phyloP scores from a whole-genome alignment of 352 stramenopile species.

The Phytophthora hibernalis region DNA sequence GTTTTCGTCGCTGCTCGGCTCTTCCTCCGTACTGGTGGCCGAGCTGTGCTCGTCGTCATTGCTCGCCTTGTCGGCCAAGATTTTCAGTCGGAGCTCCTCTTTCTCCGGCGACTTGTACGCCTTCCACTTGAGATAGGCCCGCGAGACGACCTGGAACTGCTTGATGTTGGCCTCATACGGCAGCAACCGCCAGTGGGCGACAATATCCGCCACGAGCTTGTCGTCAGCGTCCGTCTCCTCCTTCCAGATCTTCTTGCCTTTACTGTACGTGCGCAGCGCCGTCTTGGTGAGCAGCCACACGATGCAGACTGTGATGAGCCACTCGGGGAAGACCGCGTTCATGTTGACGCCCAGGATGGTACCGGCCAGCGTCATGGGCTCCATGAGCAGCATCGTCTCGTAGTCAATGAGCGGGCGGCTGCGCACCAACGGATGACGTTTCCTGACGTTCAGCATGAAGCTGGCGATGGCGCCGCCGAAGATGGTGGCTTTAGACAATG shows the following conservation, averaged over 20 bases:
- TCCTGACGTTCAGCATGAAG: slow-evolving; percentile 74
- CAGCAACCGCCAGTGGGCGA: slow-evolving; percentile 75
- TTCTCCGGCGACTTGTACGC: slow-evolving; percentile 53
- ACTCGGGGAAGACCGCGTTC: slow-evolving; percentile 86
- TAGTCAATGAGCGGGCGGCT: slow-evolving; percentile 83
- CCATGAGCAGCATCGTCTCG: slow-evolving; percentile 86
- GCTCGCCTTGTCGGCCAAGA: slow-evolving; percentile 43
- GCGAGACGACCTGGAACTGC: slow-evolving; percentile 68
- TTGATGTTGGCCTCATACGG: slow-evolving; percentile 75
- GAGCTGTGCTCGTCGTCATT: slow-evolving; percentile 39
- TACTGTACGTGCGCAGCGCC: slow-evolving; percentile 64
- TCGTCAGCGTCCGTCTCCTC: slow-evolving; percentile 63
- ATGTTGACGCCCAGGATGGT: slow-evolving; percentile 90
- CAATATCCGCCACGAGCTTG: slow-evolving; percentile 52
- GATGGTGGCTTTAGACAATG: slow-evolving; percentile 86
- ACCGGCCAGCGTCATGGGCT: slow-evolving; percentile 86
- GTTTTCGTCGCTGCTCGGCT: slow-evolving; percentile 51
- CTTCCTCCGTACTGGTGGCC: slow-evolving; percentile 47
- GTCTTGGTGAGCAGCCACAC: slow-evolving; percentile 82
- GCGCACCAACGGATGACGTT: slow-evolving; percentile 67
- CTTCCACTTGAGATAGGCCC: slow-evolving; percentile 81
- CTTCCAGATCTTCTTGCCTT: slow-evolving; percentile 76
- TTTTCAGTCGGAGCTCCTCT: slow-evolving; percentile 40
- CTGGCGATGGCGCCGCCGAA: slow-evolving; percentile 82
- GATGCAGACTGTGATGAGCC: slow-evolving; percentile 83